Evolutionary conservation across 495 filamentous ascomycete genomes (phyloP).

Genomic region (Penicillium mononematosum): DNA sequence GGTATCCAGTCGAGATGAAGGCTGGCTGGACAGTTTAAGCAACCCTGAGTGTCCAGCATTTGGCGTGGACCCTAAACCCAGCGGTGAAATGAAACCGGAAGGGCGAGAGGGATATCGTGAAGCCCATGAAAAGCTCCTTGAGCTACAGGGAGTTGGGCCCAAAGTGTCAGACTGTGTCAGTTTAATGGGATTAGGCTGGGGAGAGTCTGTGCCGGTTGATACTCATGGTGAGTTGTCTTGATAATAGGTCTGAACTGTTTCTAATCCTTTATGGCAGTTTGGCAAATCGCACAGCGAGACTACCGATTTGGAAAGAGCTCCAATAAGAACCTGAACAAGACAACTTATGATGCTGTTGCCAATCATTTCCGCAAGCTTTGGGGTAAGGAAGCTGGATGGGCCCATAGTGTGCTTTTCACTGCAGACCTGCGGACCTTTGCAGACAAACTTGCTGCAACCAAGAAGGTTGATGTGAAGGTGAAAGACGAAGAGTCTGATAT

Average conservation of each 20-base stretch:
- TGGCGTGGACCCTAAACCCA: slow-evolving; percentile 41
- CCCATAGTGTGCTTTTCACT: slow-evolving; percentile 93
- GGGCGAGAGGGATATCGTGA: slow-evolving; percentile 69
- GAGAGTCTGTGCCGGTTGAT: slow-evolving; percentile 91
- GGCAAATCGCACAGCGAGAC: slow-evolving; percentile 95
- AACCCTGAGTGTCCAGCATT: slow-evolving; percentile 72
- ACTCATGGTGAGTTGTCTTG: slow-evolving; percentile 67
- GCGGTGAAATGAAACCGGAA: slow-evolving; percentile 54
- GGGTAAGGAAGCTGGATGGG: slow-evolving; percentile 96
- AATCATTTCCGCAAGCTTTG: slow-evolving; percentile 88
- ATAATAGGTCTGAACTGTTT: not conserved
- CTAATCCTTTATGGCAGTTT: slow-evolving; percentile 54
- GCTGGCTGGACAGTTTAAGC: slow-evolving; percentile 72
- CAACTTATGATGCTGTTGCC: slow-evolving; percentile 84
- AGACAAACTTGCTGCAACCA: slow-evolving; percentile 54
- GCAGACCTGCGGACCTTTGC: slow-evolving; percentile 88
- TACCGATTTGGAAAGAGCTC: slow-evolving; percentile 88
- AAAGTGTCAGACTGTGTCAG: slow-evolving; percentile 98
- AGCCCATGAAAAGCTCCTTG: slow-evolving; percentile 78
- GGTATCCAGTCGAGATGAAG: slow-evolving; percentile 60
- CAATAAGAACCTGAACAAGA: slow-evolving; percentile 81
- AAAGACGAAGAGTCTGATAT: slow-evolving; percentile 30
- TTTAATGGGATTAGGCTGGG: slow-evolving; percentile 97
- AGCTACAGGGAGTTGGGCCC: slow-evolving; percentile 83
- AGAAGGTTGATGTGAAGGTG: slow-evolving; percentile 38